These are phyloP conservation scores for Conringia planisiliqua DNA, from an alignment of 345 rosid species.

Conservation along the genomic window DNA sequence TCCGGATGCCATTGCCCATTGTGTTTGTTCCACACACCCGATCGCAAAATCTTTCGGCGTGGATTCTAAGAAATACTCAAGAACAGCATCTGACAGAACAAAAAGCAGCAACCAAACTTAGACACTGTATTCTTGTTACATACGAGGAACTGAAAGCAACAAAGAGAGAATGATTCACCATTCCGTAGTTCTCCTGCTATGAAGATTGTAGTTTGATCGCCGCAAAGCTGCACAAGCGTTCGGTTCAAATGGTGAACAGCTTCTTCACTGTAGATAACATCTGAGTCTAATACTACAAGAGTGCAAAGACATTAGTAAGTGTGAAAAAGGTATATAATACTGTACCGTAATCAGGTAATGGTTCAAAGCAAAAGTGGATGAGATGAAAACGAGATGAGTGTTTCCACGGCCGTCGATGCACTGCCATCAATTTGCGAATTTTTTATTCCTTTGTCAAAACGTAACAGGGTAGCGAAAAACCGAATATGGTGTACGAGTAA, in stretches of 20 bases:
- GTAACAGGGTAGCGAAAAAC: too few species aligned
- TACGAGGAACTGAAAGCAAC: background rate
- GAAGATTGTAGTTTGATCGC: conserved; percentile 68
- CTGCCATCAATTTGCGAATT: too few species aligned
- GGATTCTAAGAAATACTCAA: conserved; percentile 73
- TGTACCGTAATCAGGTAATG: too few species aligned
- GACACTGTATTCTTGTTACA: background rate
- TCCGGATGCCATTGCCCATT: conserved; percentile 97
- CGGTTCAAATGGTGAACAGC: conserved; percentile 75
- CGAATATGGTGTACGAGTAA: too few species aligned
- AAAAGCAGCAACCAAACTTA: background rate
- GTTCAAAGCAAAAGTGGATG: too few species aligned
- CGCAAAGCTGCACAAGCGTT: conserved; percentile 57
- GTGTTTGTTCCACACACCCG: conserved; percentile 70
- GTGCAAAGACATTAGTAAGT: background rate
- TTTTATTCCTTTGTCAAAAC: too few species aligned
- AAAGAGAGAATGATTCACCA: conserved; percentile 38
- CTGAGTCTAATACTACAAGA: conserved; percentile 77
- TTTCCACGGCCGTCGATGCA: too few species aligned
- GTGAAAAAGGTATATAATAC: too few species aligned
- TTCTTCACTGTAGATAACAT: conserved; percentile 86
- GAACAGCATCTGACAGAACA: conserved; percentile 56
- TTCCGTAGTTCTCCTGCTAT: conserved; percentile 82
- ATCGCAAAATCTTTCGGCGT: conserved; percentile 61
- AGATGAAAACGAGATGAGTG: too few species aligned